Conservation (phyloP, 225 moss, liverwort and hornwort genomes). For the Asterella californica region DNA sequence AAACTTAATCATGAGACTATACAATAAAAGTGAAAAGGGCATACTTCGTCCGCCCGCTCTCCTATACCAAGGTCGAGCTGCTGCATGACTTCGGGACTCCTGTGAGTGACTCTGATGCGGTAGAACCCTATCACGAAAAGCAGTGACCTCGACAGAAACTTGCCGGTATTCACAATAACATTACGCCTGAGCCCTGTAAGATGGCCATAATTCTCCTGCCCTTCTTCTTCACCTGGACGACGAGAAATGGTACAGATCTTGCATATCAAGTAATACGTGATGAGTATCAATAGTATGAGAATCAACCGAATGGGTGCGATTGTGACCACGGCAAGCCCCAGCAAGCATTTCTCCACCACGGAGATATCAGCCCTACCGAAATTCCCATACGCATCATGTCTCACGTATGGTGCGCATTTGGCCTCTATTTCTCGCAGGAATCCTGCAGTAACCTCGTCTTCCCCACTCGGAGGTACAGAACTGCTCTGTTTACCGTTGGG, state of each 20-base stretch:
- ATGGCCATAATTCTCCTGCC: constrained; percentile 86
- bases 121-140: constrained; percentile 81
- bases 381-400: constrained; percentile 39
- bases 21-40: background rate
- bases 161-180: constrained; percentile 71
- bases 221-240: constrained; percentile 81
- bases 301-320: constrained; percentile 70
- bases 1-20: background rate
- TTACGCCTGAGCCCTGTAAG: constrained; percentile 60
- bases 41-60: constrained; percentile 32
- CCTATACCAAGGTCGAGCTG: constrained; percentile 64
- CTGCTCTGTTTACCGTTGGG: constrained; percentile 8
- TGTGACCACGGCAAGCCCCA: constrained; percentile 60
- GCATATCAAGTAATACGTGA: constrained; percentile 73
- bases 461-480: constrained; percentile 15
- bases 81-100: constrained; percentile 53
- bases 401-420: constrained; percentile 39
- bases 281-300: constrained; percentile 45
- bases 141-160: constrained; percentile 67
- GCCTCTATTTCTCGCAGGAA: constrained; percentile 36
- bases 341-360: constrained; percentile 47
- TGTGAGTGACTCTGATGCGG: constrained; percentile 64
- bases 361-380: constrained; percentile 30
- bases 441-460: constrained; percentile 37
- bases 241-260: constrained; percentile 79